These are phyloP conservation scores for Talaromyces sp. DNA, from an alignment of 2,329 filamentous ascomycete species.

Conservation along the genomic window DNA sequence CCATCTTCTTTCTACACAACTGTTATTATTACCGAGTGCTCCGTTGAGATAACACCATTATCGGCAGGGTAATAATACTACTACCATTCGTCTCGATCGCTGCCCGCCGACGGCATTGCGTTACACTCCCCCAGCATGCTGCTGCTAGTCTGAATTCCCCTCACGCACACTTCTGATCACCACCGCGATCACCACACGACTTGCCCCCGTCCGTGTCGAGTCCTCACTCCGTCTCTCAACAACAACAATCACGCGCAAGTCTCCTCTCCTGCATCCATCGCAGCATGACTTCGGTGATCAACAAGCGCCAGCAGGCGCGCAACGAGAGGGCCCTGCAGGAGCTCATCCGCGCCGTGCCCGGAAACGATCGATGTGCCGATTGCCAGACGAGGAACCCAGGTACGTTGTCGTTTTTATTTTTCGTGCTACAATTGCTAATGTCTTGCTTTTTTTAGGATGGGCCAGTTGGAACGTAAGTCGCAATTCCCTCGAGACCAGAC, in stretches of 20 bases:
- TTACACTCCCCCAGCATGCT: not conserved
- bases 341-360: constrained; percentile 74
- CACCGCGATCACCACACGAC: not conserved
- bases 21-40: not conserved
- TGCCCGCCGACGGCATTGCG: not conserved
- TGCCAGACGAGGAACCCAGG: constrained; percentile 89
- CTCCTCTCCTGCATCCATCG: constrained; percentile 7
- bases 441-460: constrained; percentile 60
- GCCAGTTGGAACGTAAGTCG: constrained; percentile 82
- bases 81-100: not conserved
- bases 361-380: constrained; percentile 92
- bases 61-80: too few species aligned
- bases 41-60: too few species aligned
- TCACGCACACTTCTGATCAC: not conserved
- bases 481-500: not conserved
- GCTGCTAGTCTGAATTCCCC: not conserved
- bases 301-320: constrained; percentile 95
- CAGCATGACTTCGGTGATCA: constrained; percentile 68
- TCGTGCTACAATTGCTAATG: constrained; percentile 26
- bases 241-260: not conserved
- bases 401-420: constrained; percentile 40
- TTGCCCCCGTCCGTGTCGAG: not conserved
- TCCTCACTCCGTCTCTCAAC: not conserved
- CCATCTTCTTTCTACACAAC: not conserved
- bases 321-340: constrained; percentile 92